Percentiles rank a stretch among this genome's conserved stretches.
Evolutionary conservation across 2,329 filamentous ascomycete genomes (phyloP).

Genomic region (Ophiostoma sp.): DNA sequence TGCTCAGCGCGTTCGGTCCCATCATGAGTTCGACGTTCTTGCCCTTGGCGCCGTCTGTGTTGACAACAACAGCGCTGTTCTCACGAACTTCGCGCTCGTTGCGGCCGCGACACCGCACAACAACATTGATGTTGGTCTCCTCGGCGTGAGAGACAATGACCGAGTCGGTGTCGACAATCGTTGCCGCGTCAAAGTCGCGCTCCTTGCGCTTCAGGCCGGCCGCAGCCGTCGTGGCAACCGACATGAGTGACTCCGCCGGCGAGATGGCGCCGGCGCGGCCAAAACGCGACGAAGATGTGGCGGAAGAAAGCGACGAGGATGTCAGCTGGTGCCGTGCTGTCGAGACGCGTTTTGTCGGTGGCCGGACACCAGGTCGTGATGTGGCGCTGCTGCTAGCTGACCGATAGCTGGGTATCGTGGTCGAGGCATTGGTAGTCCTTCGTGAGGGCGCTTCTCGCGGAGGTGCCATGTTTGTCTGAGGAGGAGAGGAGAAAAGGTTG

Average conservation of each 20-base stretch:
- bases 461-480: constrained; percentile 21
- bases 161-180: constrained; percentile 33
- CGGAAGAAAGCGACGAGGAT: constrained; percentile 7
- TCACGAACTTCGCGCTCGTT: constrained; percentile 91
- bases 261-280: constrained; percentile 57
- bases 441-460: constrained; percentile 33
- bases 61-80: constrained; percentile 90
- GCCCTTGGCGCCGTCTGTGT: constrained; percentile 83
- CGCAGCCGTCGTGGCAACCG: constrained; percentile 52
- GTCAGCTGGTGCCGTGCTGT: constrained; percentile 30
- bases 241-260: constrained; percentile 68
- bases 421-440: constrained; percentile 36
- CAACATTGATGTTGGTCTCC: constrained; percentile 97
- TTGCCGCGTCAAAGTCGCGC: constrained; percentile 71
- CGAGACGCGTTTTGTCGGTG: constrained; percentile 32
- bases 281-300: constrained; percentile 30
- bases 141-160: constrained; percentile 50
- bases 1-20: constrained; percentile 87
- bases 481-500: background rate
- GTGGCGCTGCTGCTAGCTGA: constrained; percentile 29
- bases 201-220: constrained; percentile 79
- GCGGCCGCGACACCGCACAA: constrained; percentile 89
- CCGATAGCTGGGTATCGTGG: constrained; percentile 23
- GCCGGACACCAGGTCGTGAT: constrained; percentile 36
- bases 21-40: constrained; percentile 83